phyloP scores from a whole-genome alignment of 2,329 filamentous ascomycete genomes.

The Colletotrichum sublineola region DNA sequence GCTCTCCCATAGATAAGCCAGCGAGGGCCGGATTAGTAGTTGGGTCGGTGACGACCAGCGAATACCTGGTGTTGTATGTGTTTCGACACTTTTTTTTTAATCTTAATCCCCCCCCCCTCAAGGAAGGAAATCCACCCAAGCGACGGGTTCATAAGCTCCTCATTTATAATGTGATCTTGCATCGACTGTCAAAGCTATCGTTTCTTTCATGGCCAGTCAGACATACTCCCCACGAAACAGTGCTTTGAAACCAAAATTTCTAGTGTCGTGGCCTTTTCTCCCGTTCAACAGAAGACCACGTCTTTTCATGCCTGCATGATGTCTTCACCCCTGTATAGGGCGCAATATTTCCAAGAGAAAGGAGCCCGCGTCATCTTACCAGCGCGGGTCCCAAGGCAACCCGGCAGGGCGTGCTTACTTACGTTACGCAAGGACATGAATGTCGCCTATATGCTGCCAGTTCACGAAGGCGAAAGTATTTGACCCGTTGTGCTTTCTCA shows the following conservation, averaged over 20 bases:
- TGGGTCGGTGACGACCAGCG: slow-evolving; percentile 17
- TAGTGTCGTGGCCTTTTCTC: background rate
- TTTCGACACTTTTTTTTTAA: background rate
- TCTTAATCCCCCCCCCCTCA: too few relatives aligned
- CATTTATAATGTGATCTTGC: background rate
- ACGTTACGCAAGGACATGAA: background rate
- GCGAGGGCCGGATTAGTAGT: slow-evolving; percentile 11
- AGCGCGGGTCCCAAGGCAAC: background rate
- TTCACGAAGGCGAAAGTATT: too few relatives aligned
- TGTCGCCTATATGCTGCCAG: background rate
- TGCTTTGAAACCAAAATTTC: background rate
- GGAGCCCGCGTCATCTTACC: background rate
- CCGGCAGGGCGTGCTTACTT: background rate
- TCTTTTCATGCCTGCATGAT: background rate
- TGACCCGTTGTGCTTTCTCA: background rate
- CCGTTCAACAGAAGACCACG: background rate
- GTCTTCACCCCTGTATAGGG: background rate
- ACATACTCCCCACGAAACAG: background rate
- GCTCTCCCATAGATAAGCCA: slow-evolving; percentile 11
- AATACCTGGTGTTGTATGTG: slow-evolving; percentile 29
- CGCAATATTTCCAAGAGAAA: background rate
- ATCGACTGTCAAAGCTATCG: background rate
- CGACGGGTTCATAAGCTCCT: background rate
- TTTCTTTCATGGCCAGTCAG: too few relatives aligned
- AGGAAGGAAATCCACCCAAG: background rate